Conservation (phyloP, 176 grass and related monocot genomes). For the Ananas comosus region DNA sequence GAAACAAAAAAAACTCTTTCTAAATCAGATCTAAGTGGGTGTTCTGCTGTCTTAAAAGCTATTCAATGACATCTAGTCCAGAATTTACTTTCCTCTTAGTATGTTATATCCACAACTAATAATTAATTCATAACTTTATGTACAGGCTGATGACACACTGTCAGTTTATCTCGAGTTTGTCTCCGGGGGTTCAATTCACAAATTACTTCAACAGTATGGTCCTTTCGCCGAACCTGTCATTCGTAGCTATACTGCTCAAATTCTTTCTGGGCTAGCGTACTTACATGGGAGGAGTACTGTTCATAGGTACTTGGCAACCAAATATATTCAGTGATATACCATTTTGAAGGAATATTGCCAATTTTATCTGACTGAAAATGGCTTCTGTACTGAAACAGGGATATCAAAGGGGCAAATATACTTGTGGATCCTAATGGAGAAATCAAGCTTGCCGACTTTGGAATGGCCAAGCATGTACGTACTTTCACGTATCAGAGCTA, state of each 20-base stretch:
- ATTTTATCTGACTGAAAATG: constrained; percentile 16
- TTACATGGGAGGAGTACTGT: constrained; percentile 78
- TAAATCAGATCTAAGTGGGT: too few species aligned
- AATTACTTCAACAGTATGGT: constrained; percentile 86
- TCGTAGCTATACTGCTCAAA: constrained; percentile 78
- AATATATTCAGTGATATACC: constrained; percentile 9
- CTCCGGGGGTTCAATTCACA: constrained; percentile 92
- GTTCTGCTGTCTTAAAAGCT: neutral
- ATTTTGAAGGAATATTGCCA: constrained; percentile 10
- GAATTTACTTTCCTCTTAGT: constrained; percentile 2
- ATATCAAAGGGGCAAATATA: constrained; percentile 99
- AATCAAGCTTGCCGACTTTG: constrained; percentile 98
- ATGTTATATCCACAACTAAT: constrained; percentile 9
- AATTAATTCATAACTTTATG: constrained; percentile 15
- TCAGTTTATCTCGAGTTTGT: constrained; percentile 89
- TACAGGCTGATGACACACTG: constrained; percentile 64
- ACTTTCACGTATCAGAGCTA: constrained; percentile 6
- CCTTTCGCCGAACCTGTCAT: constrained; percentile 78
- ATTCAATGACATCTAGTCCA: neutral
- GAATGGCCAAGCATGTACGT: constrained; percentile 99
- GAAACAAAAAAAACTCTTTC: too few species aligned
- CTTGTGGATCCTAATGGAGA: constrained; percentile 90
- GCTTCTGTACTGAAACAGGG: constrained; percentile 40
- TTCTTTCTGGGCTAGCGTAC: constrained; percentile 84
- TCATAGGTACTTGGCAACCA: constrained; percentile 54